Conservation (phyloP, 2,329 filamentous ascomycete genomes). For the Pestalotiopsis sp. region DNA sequence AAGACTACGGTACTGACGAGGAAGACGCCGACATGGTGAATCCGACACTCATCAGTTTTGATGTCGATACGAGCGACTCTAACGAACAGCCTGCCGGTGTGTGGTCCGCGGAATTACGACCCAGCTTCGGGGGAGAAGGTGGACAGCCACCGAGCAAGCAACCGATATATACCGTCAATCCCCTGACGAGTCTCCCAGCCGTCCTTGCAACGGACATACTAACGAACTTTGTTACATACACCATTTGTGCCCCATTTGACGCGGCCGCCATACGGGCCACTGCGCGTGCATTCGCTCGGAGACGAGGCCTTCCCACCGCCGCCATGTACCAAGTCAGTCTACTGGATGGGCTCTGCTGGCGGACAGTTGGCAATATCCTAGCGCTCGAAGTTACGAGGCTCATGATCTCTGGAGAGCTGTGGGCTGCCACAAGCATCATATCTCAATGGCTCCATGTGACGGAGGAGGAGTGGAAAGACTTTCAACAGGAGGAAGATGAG, state of each 20-base stretch:
- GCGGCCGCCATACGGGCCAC: slow-evolving; percentile 45
- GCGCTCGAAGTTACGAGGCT: slow-evolving; percentile 48
- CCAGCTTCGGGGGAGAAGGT: slow-evolving; percentile 40
- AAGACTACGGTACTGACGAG: slow-evolving; percentile 58
- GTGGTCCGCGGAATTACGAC: slow-evolving; percentile 61
- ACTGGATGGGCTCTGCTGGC: slow-evolving; percentile 39
- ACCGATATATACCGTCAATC: slow-evolving; percentile 46
- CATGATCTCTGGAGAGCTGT: slow-evolving; percentile 45
- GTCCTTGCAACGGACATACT: slow-evolving; percentile 49
- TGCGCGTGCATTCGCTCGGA: slow-evolving; percentile 42
- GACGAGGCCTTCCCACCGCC: slow-evolving; percentile 36
- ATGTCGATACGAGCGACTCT: slow-evolving; percentile 59
- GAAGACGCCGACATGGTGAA: slow-evolving; percentile 57
- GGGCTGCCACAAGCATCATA: slow-evolving; percentile 41
- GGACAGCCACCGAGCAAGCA: slow-evolving; percentile 33
- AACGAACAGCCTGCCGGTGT: slow-evolving; percentile 51
- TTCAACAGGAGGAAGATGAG: slow-evolving; percentile 24
- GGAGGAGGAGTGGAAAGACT: slow-evolving; percentile 45
- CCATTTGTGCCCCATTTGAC: slow-evolving; percentile 49
- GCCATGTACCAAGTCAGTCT: slow-evolving; percentile 41
- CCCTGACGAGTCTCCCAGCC: slow-evolving; percentile 52
- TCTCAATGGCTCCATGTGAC: slow-evolving; percentile 42
- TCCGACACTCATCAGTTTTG: slow-evolving; percentile 61
- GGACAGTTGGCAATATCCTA: slow-evolving; percentile 46
- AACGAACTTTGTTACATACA: slow-evolving; percentile 41